Percentiles rank a stretch among this genome's conserved stretches.
Conservation (phyloP, 116 monocot species). For the Papilionanthe hybrid region DNA sequence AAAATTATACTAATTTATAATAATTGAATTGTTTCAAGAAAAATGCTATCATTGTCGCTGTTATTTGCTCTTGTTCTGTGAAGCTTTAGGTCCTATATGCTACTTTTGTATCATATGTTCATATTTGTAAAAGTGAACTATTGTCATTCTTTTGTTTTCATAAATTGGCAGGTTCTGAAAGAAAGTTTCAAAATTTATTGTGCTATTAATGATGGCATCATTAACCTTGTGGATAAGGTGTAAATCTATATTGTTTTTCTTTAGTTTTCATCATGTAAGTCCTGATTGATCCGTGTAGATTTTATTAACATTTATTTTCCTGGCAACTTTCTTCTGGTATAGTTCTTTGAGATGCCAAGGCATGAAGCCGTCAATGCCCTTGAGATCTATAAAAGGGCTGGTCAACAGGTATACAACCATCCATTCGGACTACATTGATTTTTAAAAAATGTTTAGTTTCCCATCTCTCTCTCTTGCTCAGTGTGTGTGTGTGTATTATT, state of each 20-base stretch:
- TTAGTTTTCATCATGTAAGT: neutral
- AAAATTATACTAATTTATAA: neutral
- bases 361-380: constrained; percentile 82
- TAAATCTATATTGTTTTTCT: constrained; percentile 3
- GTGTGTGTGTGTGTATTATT: too few species aligned
- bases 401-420: constrained; percentile 62
- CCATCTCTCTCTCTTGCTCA: too few species aligned
- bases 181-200: constrained; percentile 88
- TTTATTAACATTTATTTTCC: too few species aligned
- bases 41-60: neutral
- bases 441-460: too few species aligned
- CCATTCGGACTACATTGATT: too few species aligned
- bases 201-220: constrained; percentile 88
- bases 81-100: neutral
- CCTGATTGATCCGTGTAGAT: neutral
- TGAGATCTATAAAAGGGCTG: constrained; percentile 78
- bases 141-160: neutral
- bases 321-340: constrained; percentile 5
- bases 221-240: constrained; percentile 99
- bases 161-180: constrained; percentile 51
- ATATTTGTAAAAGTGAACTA: neutral
- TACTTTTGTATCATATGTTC: neutral
- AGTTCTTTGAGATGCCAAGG: constrained; percentile 99
- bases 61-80: neutral
- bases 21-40: neutral